Percentiles rank a stretch among this genome's conserved stretches.
phyloP scores from a whole-genome alignment of 1,284 basidiomycete genomes.

The Ganoderma sp. region DNA sequence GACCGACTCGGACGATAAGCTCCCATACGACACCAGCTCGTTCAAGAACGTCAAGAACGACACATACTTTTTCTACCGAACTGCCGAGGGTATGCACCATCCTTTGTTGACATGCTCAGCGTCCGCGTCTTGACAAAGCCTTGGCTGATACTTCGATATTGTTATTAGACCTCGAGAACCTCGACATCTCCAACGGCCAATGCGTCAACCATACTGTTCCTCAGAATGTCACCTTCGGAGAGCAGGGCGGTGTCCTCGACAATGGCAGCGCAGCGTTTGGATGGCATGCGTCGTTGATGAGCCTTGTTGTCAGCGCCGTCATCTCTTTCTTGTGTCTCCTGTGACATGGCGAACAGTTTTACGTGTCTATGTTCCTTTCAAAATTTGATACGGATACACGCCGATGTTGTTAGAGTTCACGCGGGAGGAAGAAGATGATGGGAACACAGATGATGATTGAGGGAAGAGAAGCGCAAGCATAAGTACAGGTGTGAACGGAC shows the following conservation, averaged over 20 bases:
- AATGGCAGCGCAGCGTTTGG: constrained; percentile 15
- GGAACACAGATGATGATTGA: too few relatives aligned
- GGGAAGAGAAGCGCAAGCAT: too few relatives aligned
- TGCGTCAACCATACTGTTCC: constrained; percentile 36
- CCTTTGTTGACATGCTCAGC: neutral
- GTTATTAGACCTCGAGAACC: constrained; percentile 31
- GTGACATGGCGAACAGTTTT: neutral
- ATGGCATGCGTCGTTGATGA: constrained; percentile 16
- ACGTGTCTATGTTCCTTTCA: too few relatives aligned
- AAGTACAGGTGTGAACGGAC: too few relatives aligned
- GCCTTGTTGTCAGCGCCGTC: constrained; percentile 7
- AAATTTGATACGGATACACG: too few relatives aligned
- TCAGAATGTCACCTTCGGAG: constrained; percentile 39
- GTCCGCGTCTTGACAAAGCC: too few relatives aligned
- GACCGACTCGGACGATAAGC: constrained; percentile 42
- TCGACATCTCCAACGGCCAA: constrained; percentile 35
- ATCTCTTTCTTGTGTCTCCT: constrained; percentile 11
- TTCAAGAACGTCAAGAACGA: constrained; percentile 39
- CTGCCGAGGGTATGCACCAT: constrained; percentile 34
- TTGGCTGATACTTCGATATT: neutral
- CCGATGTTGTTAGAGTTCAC: too few relatives aligned
- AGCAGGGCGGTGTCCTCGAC: constrained; percentile 38
- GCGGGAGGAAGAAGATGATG: too few relatives aligned
- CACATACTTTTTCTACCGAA: constrained; percentile 42
- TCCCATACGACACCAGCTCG: constrained; percentile 40